A percentile compares a stretch with the other conserved stretches of the same genome.
phyloP scores from a whole-genome alignment of 257 asterid genomes.

The Solanum lycopersicoides region DNA sequence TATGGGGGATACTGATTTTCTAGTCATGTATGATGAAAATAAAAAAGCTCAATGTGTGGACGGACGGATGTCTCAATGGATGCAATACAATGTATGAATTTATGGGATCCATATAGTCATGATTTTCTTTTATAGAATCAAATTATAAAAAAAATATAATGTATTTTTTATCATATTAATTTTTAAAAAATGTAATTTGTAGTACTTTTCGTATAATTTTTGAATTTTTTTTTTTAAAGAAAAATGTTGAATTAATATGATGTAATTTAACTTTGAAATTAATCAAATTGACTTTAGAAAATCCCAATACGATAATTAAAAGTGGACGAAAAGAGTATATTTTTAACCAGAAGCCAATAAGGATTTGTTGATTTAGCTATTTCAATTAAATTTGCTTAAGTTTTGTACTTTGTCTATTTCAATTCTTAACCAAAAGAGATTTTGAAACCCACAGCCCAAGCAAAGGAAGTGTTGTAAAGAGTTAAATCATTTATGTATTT shows the following conservation, averaged over 20 bases:
- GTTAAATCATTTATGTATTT: no score
- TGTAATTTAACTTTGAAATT: no score
- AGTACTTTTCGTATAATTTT: no score
- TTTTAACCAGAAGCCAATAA: not conserved
- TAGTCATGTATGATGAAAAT: not conserved
- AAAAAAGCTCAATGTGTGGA: not conserved
- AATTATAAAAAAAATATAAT: no score
- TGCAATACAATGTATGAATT: not conserved
- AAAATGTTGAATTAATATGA: no score
- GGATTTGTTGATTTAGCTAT: not conserved
- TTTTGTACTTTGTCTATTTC: not conserved
- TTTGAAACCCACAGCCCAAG: not conserved
- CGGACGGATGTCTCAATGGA: not conserved
- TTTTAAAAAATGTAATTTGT: no score
- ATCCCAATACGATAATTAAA: no score
- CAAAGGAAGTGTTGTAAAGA: no score
- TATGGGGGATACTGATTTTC: not conserved
- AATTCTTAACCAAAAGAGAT: not conserved
- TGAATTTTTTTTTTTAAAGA: no score
- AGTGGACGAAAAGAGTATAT: accelerated
- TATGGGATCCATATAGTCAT: not conserved
- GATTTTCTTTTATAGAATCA: no score
- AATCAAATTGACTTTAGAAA: no score
- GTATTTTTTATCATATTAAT: no score
- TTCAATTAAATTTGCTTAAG: not conserved